phyloP scores from a whole-genome alignment of 2,329 filamentous ascomycete species.

The Fusarium sp. region DNA sequence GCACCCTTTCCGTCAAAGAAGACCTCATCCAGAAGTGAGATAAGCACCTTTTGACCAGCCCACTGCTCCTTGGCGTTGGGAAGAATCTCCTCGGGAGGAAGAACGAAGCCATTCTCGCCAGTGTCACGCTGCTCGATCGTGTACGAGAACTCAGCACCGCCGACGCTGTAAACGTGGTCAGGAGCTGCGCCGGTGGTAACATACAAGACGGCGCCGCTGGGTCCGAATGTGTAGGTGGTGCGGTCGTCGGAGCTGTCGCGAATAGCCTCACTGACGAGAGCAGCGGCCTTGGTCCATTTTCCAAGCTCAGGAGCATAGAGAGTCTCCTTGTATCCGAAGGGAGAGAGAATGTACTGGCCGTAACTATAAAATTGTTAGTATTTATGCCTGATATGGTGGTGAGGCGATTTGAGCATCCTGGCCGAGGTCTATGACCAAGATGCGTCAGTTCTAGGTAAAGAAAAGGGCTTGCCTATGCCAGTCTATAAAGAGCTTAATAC shows the following conservation, averaged over 20 bases:
- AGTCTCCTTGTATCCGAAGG: slow-evolving; percentile 63
- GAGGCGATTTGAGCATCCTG: neutral
- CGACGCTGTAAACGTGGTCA: slow-evolving; percentile 50
- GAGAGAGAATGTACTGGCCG: slow-evolving; percentile 61
- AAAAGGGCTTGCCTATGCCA: slow-evolving; percentile 53
- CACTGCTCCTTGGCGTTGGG: slow-evolving; percentile 57
- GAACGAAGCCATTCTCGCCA: slow-evolving; percentile 56
- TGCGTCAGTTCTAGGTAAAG: neutral
- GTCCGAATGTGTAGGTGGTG: slow-evolving; percentile 56
- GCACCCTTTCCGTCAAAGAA: slow-evolving; percentile 55
- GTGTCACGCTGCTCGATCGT: slow-evolving; percentile 57
- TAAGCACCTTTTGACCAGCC: slow-evolving; percentile 56
- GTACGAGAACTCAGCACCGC: slow-evolving; percentile 56
- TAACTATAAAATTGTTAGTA: slow-evolving; percentile 54
- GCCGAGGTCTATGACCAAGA: no score
- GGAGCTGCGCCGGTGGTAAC: slow-evolving; percentile 53
- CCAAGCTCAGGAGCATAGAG: slow-evolving; percentile 57
- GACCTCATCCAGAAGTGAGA: slow-evolving; percentile 53
- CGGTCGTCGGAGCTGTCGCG: slow-evolving; percentile 50
- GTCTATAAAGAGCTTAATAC: slow-evolving; percentile 64
- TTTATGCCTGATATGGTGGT: neutral
- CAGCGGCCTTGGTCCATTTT: slow-evolving; percentile 58
- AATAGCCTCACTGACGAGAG: slow-evolving; percentile 50
- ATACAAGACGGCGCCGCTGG: slow-evolving; percentile 58
- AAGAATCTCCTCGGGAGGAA: slow-evolving; percentile 57